Percentiles rank a stretch among this genome's conserved stretches.
Evolutionary conservation across 352 stramenopile species (phyloP).

Genomic region (Phytophthora uliginosa): DNA sequence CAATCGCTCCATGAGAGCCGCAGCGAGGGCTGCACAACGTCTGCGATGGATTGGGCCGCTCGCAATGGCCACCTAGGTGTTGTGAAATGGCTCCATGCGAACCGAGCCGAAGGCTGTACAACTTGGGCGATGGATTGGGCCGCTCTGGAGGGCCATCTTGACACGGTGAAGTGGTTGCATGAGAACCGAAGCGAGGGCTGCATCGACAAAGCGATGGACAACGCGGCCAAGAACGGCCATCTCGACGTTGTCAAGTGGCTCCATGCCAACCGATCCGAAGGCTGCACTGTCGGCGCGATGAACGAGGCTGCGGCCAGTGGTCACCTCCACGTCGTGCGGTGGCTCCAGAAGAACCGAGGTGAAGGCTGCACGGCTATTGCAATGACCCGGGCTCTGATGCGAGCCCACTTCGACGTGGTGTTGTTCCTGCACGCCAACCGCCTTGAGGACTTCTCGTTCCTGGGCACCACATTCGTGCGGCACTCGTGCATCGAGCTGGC

Average conservation of each 20-base stretch:
- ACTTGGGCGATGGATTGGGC: constrained; percentile 32
- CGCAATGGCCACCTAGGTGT: constrained; percentile 22
- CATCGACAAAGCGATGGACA: constrained; percentile 38
- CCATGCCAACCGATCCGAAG: constrained; percentile 19
- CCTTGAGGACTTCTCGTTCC: constrained; percentile 30
- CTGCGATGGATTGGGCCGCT: constrained; percentile 28
- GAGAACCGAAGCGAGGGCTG: constrained; percentile 35
- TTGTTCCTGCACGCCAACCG: constrained; percentile 28
- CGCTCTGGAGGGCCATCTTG: constrained; percentile 21
- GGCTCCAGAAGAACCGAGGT: constrained; percentile 23
- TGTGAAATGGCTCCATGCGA: constrained; percentile 20
- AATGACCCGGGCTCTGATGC: constrained; percentile 15
- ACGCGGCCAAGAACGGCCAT: constrained; percentile 33
- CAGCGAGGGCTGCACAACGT: constrained; percentile 30
- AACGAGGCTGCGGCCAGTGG: constrained; percentile 22
- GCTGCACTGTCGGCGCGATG: constrained; percentile 27
- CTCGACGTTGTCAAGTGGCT: constrained; percentile 35
- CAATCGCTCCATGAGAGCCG: constrained; percentile 40
- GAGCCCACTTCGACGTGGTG: constrained; percentile 28
- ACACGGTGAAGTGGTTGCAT: constrained; percentile 30
- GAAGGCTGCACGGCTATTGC: constrained; percentile 19
- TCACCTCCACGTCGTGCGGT: constrained; percentile 24
- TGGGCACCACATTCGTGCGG: constrained; percentile 20
- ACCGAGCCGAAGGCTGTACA: constrained; percentile 22
- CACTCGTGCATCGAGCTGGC: constrained; percentile 27